Percentiles rank a stretch among this genome's conserved stretches.
These are phyloP conservation scores for Musa acuminata DNA, from an alignment of 176 grass and related monocot species.

Conservation along the genomic window DNA sequence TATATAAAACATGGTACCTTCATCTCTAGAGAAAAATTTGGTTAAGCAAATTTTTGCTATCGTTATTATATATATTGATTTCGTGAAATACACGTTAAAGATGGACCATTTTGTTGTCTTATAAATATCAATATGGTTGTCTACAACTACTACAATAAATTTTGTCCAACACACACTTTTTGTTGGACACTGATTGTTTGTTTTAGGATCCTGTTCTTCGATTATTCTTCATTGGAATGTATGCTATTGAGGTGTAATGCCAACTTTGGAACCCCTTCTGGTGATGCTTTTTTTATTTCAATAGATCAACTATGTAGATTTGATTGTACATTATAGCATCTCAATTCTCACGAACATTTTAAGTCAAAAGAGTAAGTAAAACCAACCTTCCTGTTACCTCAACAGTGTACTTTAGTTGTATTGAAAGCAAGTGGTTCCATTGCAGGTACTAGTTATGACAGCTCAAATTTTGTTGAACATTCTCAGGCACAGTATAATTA, in stretches of 20 bases:
- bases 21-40: no score
- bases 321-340: constrained; percentile 1
- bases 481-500: constrained; percentile 99
- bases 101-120: no score
- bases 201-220: neutral
- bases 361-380: neutral
- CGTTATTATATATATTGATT: no score
- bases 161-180: no score
- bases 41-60: no score
- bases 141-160: no score
- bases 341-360: neutral
- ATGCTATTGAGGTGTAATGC: neutral
- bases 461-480: constrained; percentile 99
- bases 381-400: neutral
- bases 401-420: constrained; percentile 24
- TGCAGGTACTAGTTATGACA: constrained; percentile 99
- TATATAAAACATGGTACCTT: no score
- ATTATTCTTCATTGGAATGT: neutral
- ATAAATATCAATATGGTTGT: no score
- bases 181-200: neutral
- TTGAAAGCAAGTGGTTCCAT: constrained; percentile 19
- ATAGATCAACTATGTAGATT: neutral
- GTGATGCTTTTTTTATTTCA: neutral
- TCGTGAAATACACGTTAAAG: no score
- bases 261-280: neutral